Conservation (phyloP, 2,329 filamentous ascomycete species). For the Lanzia echinophila region DNA sequence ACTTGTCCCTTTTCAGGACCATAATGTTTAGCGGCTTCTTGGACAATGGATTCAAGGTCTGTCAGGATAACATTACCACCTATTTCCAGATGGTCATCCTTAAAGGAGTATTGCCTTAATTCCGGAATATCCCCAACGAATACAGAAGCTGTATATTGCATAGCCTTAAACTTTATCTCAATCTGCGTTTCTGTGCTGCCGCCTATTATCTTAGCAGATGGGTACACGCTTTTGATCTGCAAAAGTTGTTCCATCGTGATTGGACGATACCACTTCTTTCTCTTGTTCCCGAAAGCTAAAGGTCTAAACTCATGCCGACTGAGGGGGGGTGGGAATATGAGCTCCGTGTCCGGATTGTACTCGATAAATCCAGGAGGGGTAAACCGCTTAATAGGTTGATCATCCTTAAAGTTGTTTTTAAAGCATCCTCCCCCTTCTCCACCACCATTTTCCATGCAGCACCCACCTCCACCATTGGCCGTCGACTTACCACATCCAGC, state of each 20-base stretch:
- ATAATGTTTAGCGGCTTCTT: slow-evolving; percentile 72
- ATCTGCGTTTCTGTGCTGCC: slow-evolving; percentile 97
- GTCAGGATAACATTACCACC: slow-evolving; percentile 91
- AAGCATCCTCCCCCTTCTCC: slow-evolving; percentile 58
- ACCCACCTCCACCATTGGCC: slow-evolving; percentile 48
- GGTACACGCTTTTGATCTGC: slow-evolving; percentile 81
- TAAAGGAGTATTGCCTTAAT: slow-evolving; percentile 71
- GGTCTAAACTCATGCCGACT: slow-evolving; percentile 77
- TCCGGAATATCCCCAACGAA: slow-evolving; percentile 92
- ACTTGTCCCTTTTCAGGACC: slow-evolving; percentile 59
- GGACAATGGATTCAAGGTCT: slow-evolving; percentile 79
- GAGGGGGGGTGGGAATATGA: slow-evolving; percentile 86
- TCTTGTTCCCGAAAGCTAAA: slow-evolving; percentile 86
- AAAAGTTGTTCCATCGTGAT: slow-evolving; percentile 80
- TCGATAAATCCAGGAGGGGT: slow-evolving; percentile 88
- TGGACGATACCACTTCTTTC: slow-evolving; percentile 88
- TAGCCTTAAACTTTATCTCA: slow-evolving; percentile 94
- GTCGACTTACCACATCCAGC: slow-evolving; percentile 44
- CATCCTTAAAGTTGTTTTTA: slow-evolving; percentile 47
- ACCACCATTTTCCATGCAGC: slow-evolving; percentile 61
- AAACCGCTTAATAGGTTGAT: slow-evolving; percentile 58
- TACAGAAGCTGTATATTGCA: slow-evolving; percentile 83
- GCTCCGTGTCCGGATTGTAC: slow-evolving; percentile 86
- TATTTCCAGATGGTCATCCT: slow-evolving; percentile 78
- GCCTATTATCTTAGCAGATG: slow-evolving; percentile 87